Base-by-base conservation (phyloP, 169 alveolate species). In the Eimeria necatrix region DNA sequence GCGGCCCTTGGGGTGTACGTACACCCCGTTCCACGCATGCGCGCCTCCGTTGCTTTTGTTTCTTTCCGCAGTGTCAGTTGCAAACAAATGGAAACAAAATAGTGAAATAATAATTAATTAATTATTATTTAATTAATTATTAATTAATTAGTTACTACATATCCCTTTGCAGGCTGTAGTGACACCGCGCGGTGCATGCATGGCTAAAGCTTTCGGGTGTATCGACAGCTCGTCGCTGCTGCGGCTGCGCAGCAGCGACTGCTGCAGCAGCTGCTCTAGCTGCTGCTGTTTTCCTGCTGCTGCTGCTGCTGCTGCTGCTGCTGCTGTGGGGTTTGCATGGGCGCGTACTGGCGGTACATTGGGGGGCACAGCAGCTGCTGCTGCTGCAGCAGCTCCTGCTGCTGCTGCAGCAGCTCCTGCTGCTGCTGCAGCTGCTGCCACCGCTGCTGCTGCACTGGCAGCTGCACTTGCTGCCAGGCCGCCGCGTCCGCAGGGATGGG, bases 341-440 rank as follows among this genome's bases (percentile, higher is more conserved):
- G 84, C 7, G 84, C 84, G 84, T 73, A 73, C n/a, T 73, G 84
- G 56, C 84, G 84, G 53, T 73, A 73, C 84, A 73, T 73, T 46
- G 84, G 84, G 49, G 84, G 18, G 52, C n/a, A 73, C 52, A 73
- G 52, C n/a, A 12, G 84, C 52, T 26, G 84, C 84, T 26, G 84
- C 84, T 73, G 84, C 84, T 32, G 84, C 53, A 18, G 84, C 84
- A 26, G 84, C 52, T 73, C 52, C 84, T 8, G 84, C 84, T 26
- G 84, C 52, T 24, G 84, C 84, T 24, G 84, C 52, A 5, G 84
- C 84, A 5, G 49, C 84, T 32, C 18, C 52, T n/a, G 48, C 56
- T 8, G 84, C 7, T 73, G 53, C 9, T 22, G 84, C 84, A 6
- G 84, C 52, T 73, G 84, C 48, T 12, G 84, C 52, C 10, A 22